Evolutionary conservation across 2,329 filamentous ascomycete species (phyloP).

Genomic region (Epichloe uncinata): DNA sequence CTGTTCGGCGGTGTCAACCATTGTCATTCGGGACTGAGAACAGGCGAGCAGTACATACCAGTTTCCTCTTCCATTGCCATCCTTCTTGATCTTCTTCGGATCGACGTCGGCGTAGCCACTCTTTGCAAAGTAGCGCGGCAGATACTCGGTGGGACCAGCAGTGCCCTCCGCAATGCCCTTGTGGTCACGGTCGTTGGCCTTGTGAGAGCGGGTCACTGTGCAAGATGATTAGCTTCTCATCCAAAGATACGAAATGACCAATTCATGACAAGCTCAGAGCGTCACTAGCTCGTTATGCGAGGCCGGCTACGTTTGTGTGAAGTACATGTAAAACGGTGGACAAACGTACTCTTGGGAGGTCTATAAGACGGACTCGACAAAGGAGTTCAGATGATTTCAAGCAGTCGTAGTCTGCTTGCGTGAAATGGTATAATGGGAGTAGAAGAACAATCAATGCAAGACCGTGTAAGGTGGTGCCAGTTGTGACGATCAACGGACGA

Average conservation of each 20-base stretch:
- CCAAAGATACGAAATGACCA: too few species aligned
- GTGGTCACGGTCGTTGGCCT: conserved; percentile 88
- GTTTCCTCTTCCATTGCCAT: conserved; percentile 82
- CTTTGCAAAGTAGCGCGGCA: conserved; percentile 92
- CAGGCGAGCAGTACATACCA: conserved; percentile 51
- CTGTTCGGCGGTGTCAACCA: conserved; percentile 30
- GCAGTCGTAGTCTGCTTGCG: background rate
- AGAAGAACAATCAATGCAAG: background rate
- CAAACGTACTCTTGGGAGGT: background rate
- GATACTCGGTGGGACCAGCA: conserved; percentile 52
- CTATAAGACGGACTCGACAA: background rate
- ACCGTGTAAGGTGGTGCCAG: background rate
- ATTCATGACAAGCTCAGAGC: background rate
- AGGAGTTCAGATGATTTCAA: background rate
- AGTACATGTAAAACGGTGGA: background rate
- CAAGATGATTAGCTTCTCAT: background rate
- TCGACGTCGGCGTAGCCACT: conserved; percentile 66
- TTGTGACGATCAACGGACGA: background rate
- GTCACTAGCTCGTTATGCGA: background rate
- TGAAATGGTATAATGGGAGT: background rate
- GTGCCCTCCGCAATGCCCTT: conserved; percentile 63
- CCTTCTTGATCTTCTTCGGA: conserved; percentile 94
- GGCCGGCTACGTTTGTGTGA: too few species aligned
- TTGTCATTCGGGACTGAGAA: background rate
- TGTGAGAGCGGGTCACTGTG: conserved; percentile 94